Percentiles rank a stretch among this genome's conserved stretches.
Conservation (phyloP, 108 stramenopile genomes). For the Phaeodactylum tricornutum region DNA sequence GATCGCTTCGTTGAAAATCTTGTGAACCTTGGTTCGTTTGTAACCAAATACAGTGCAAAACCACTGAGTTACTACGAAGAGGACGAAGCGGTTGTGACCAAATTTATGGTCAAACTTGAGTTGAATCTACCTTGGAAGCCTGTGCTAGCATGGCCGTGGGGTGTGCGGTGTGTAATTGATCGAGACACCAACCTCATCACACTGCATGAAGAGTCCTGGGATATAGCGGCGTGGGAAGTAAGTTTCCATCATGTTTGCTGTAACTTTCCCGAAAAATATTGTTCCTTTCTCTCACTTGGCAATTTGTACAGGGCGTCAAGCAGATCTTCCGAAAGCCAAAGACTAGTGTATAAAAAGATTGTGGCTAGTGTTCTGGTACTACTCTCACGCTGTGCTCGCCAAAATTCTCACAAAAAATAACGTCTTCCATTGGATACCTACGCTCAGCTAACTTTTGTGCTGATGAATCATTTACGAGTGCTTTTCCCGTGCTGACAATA, state of each 20-base stretch:
- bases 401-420: neutral
- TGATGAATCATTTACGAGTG: neutral
- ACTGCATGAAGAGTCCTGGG: slow-evolving; percentile 71
- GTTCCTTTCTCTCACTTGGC: neutral
- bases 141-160: slow-evolving; percentile 81
- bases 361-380: too few species aligned
- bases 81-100: slow-evolving; percentile 13
- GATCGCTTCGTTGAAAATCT: slow-evolving; percentile 84
- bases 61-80: slow-evolving; percentile 38
- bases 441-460: neutral
- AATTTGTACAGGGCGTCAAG: slow-evolving; percentile 41
- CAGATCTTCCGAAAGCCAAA: slow-evolving; percentile 77
- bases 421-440: slow-evolving; percentile 1
- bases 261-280: neutral
- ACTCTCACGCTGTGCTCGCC: too few species aligned
- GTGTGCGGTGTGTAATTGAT: slow-evolving; percentile 69
- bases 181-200: slow-evolving; percentile 51
- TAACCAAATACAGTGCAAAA: slow-evolving; percentile 67
- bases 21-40: slow-evolving; percentile 78
- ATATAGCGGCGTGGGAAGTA: slow-evolving; percentile 66
- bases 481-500: slow-evolving; percentile 52
- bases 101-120: slow-evolving; percentile 83
- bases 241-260: slow-evolving; percentile 1
- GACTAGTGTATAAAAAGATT: too few species aligned
- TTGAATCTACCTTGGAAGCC: slow-evolving; percentile 89